Conservation (phyloP, 805 yeast species). For the Starmerella stellata region DNA sequence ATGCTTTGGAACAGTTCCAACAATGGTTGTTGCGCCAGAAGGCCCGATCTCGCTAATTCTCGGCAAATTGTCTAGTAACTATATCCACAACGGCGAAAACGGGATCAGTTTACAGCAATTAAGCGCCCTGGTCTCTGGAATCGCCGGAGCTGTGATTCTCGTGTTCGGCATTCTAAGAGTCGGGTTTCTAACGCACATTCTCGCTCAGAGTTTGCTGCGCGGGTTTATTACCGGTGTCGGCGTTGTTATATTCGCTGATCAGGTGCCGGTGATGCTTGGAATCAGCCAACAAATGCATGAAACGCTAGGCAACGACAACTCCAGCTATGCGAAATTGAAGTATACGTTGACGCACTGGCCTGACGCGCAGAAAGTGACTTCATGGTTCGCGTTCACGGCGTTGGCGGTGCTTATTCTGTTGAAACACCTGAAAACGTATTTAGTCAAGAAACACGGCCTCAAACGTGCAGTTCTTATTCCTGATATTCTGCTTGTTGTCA, state of each 20-base stretch:
- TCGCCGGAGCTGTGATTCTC: slow-evolving; percentile 55
- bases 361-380: slow-evolving; percentile 39
- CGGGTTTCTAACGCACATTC: slow-evolving; percentile 67
- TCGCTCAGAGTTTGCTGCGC: slow-evolving; percentile 55
- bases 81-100: slow-evolving; percentile 18
- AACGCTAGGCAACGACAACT: slow-evolving; percentile 32
- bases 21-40: slow-evolving; percentile 82
- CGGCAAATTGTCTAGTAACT: slow-evolving; percentile 58
- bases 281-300: slow-evolving; percentile 29
- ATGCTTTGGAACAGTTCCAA: slow-evolving; percentile 68
- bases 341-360: slow-evolving; percentile 37
- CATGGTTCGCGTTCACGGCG: slow-evolving; percentile 38
- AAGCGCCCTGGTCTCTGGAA: slow-evolving; percentile 49
- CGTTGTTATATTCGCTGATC: slow-evolving; percentile 59
- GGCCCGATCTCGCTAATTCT: slow-evolving; percentile 70
- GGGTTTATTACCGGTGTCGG: slow-evolving; percentile 84
- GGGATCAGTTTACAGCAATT: slow-evolving; percentile 33
- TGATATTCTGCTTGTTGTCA: slow-evolving; percentile 64
- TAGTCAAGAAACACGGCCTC: slow-evolving; percentile 16
- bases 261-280: slow-evolving; percentile 57
- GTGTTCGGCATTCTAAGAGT: slow-evolving; percentile 64
- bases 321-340: slow-evolving; percentile 50
- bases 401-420: slow-evolving; percentile 31
- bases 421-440: slow-evolving; percentile 28
- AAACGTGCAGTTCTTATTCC: slow-evolving; percentile 51